Percentiles rank a stretch among this genome's conserved stretches.
These are phyloP conservation scores for Thraustochytrium sp. DNA, from an alignment of 352 stramenopile species.

Conservation along the genomic window DNA sequence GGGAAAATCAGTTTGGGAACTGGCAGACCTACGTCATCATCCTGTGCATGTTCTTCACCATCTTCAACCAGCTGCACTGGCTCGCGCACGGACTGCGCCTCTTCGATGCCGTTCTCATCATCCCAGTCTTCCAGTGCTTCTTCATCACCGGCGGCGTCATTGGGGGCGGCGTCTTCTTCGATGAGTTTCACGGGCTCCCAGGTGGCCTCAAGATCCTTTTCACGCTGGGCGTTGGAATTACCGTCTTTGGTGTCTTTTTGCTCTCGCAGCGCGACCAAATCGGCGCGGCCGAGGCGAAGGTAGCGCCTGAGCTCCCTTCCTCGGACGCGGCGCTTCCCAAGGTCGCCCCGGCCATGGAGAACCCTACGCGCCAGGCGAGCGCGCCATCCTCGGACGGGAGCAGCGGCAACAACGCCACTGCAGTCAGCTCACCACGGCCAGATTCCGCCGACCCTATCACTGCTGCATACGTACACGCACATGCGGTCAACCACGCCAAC, in stretches of 20 bases:
- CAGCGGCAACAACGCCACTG: not conserved
- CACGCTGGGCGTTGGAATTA: slow-evolving; percentile 63
- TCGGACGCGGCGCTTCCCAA: not conserved
- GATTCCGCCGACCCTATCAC: not conserved
- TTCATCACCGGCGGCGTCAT: slow-evolving; percentile 82
- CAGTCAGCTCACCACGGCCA: not conserved
- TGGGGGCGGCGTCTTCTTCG: slow-evolving; percentile 76
- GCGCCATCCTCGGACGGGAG: not conserved
- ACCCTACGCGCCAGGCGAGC: not conserved
- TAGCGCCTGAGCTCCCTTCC: slow-evolving; percentile 8
- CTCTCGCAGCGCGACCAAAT: slow-evolving; percentile 60
- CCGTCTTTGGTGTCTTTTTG: slow-evolving; percentile 64
- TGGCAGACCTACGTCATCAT: slow-evolving; percentile 70
- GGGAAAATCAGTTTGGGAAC: slow-evolving; percentile 65
- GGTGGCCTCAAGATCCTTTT: slow-evolving; percentile 60
- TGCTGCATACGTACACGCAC: not conserved
- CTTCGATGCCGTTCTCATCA: slow-evolving; percentile 76
- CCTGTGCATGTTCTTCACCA: slow-evolving; percentile 66
- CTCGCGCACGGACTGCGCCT: slow-evolving; percentile 68
- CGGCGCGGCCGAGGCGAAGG: not conserved
- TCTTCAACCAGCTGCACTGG: slow-evolving; percentile 77
- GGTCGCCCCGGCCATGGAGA: not conserved
- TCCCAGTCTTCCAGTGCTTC: slow-evolving; percentile 75
- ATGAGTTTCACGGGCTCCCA: slow-evolving; percentile 64
- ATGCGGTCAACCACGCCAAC: not conserved